Percentiles rank a stretch among this genome's conserved stretches.
These are phyloP conservation scores for Avena insularis DNA, from an alignment of 176 grass and related monocot genomes.

Conservation along the genomic window DNA sequence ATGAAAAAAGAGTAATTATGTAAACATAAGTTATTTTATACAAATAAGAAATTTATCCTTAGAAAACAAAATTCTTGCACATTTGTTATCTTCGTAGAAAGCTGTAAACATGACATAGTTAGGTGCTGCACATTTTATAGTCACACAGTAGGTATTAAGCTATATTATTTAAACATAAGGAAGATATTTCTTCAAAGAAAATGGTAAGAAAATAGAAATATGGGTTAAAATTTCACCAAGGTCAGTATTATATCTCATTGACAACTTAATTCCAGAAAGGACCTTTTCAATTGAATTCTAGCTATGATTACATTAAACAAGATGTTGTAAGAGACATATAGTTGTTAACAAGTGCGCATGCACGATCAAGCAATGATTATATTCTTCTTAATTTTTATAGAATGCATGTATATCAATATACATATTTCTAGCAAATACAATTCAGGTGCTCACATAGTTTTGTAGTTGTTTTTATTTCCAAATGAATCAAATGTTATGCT, in stretches of 20 bases:
- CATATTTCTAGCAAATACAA: not conserved
- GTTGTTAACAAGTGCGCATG: too few relatives aligned
- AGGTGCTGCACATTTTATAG: not conserved
- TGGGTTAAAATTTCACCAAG: not conserved
- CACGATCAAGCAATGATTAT: not conserved
- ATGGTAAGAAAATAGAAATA: not conserved
- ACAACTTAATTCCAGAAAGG: not conserved
- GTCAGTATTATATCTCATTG: not conserved
- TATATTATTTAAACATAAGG: not conserved
- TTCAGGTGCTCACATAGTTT: not conserved
- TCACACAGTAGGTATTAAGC: not conserved
- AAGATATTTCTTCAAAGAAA: not conserved
- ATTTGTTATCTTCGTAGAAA: not conserved
- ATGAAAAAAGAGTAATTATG: not conserved
- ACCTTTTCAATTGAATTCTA: not conserved
- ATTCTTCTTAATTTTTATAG: not conserved
- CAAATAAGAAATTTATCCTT: not conserved
- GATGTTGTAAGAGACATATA: not conserved
- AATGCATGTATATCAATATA: not conserved
- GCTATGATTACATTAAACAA: not conserved
- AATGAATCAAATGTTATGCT: not conserved
- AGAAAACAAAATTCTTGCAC: not conserved
- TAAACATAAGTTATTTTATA: not conserved
- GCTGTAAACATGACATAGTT: not conserved
- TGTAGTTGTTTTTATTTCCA: not conserved